Conservation (phyloP, 2,329 filamentous ascomycete species). For the Verticillium dahliae region DNA sequence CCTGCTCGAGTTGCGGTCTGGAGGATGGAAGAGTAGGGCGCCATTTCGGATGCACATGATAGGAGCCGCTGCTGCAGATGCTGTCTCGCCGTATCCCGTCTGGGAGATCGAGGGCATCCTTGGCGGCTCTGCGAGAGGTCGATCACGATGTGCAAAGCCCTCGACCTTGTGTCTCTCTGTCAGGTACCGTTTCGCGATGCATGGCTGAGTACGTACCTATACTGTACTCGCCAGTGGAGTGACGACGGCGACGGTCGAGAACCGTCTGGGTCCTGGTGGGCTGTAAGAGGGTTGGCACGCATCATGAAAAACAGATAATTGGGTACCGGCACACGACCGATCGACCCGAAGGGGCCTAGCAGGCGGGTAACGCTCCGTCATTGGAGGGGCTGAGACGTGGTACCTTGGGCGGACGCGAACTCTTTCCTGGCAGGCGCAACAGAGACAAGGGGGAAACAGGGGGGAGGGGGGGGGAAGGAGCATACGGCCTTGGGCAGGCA, state of each 20-base stretch:
- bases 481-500: not conserved
- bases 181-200: not conserved
- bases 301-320: not conserved
- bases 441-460: not conserved
- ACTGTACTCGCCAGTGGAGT: not conserved
- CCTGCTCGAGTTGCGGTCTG: not conserved
- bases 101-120: not conserved
- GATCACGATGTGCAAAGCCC: not conserved
- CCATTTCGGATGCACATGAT: not conserved
- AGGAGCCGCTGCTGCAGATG: not conserved
- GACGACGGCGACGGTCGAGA: not conserved
- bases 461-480: not conserved
- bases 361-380: not conserved
- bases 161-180: not conserved
- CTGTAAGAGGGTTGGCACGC: not conserved
- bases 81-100: not conserved
- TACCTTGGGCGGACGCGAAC: not conserved
- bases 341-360: not conserved
- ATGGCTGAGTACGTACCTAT: not conserved
- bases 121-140: not conserved
- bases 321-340: not conserved
- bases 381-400: not conserved
- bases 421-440: not conserved
- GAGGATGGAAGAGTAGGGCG: not conserved
- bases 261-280: not conserved